phyloP scores from a whole-genome alignment of 208 protist species.

The Blastocrithidia nonstop region DNA sequence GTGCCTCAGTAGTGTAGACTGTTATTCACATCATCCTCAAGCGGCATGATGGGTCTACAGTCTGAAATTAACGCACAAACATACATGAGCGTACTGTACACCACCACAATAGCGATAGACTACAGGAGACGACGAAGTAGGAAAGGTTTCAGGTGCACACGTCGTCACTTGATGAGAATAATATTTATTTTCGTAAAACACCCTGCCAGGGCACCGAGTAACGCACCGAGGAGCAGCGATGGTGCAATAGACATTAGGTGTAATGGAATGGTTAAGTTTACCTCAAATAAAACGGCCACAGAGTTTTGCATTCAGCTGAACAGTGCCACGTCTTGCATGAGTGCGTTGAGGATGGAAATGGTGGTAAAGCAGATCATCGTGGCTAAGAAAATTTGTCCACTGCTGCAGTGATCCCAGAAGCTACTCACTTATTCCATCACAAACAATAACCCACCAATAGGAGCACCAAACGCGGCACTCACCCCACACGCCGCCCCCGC shows the following conservation, averaged over 20 bases:
- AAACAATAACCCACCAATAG: conserved; percentile 93
- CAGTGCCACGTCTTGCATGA: conserved; percentile 51
- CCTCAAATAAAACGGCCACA: conserved; percentile 75
- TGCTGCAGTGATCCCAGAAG: conserved; percentile 84
- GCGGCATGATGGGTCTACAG: conserved; percentile 23
- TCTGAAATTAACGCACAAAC: conserved; percentile 16
- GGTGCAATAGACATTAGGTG: conserved; percentile 73
- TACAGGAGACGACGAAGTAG: conserved; percentile 46
- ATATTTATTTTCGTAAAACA: conserved; percentile 83
- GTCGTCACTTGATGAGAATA: conserved; percentile 62
- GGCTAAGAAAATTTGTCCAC: conserved; percentile 89
- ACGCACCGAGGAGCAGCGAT: conserved; percentile 69
- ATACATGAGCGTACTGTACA: conserved; percentile 52
- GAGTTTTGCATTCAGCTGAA: conserved; percentile 68
- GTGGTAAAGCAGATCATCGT: conserved; percentile 81
- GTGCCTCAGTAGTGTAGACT: conserved; percentile 56
- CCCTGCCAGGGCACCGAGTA: conserved; percentile 68
- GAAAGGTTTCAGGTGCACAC: conserved; percentile 25
- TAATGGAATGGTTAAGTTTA: conserved; percentile 74
- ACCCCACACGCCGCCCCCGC: conserved; percentile 89
- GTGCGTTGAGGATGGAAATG: conserved; percentile 59
- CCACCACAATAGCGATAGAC: conserved; percentile 32
- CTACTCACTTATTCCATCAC: conserved; percentile 89
- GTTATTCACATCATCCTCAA: conserved; percentile 11
- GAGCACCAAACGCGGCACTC: conserved; percentile 90